Conservation (phyloP, 2,329 filamentous ascomycete genomes). For the Fusarium kyushuense region DNA sequence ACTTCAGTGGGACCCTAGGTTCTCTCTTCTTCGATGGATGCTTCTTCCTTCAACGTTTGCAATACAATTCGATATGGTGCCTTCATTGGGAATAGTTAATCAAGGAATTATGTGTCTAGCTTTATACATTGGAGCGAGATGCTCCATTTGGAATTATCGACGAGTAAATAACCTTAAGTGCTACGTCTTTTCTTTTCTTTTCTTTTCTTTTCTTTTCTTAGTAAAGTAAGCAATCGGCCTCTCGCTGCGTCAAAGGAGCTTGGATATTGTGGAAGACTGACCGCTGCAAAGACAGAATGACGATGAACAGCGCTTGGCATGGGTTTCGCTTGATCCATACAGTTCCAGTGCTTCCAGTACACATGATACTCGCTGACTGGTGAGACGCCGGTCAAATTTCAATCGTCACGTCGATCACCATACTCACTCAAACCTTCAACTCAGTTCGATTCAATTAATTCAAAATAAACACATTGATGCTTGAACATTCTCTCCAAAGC, state of each 20-base stretch:
- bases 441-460: not conserved
- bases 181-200: not conserved
- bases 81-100: not conserved
- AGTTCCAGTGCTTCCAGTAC: not conserved
- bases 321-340: slow-evolving; percentile 7
- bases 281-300: slow-evolving; percentile 11
- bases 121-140: not conserved
- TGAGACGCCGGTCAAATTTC: slow-evolving; percentile 45
- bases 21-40: not conserved
- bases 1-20: slow-evolving; percentile 8
- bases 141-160: not conserved
- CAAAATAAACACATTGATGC: not conserved
- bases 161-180: not conserved
- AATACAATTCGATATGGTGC: not conserved
- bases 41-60: not conserved
- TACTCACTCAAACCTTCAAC: slow-evolving; percentile 3
- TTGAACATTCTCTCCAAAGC: slow-evolving; percentile 17
- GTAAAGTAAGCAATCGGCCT: slow-evolving; percentile 6
- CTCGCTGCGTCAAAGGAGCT: not conserved
- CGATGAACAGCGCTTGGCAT: slow-evolving; percentile 29
- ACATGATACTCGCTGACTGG: slow-evolving; percentile 1
- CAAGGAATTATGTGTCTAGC: not conserved
- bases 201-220: not conserved
- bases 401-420: slow-evolving; percentile 47
- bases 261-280: not conserved